A percentile compares a stretch with the other conserved stretches of the same genome.
These are phyloP conservation scores for Seminavis robusta DNA, from an alignment of 108 stramenopile species.

Conservation along the genomic window DNA sequence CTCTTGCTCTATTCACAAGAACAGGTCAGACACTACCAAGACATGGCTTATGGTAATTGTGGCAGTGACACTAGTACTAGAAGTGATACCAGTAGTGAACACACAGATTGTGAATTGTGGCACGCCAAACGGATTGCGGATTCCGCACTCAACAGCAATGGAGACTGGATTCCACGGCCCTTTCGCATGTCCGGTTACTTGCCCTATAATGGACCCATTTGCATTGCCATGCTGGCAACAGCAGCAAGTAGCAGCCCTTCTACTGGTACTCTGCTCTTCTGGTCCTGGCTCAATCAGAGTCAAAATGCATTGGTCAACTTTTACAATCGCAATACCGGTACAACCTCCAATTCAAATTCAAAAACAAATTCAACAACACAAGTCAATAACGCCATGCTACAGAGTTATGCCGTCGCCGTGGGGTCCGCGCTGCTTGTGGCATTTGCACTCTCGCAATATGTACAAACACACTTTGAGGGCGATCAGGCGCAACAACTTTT, in stretches of 20 bases:
- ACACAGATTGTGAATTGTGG: conserved; percentile 7
- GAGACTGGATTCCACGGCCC: no score
- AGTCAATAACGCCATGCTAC: no score
- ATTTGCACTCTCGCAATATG: conserved; percentile 16
- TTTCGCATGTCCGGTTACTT: conserved; percentile 65
- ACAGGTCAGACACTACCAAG: no score
- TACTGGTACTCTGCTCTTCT: conserved; percentile 39
- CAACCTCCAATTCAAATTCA: neutral
- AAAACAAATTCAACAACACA: conserved; percentile 8
- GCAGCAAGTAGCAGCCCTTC: no score
- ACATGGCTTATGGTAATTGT: no score
- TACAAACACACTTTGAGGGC: conserved; percentile 16
- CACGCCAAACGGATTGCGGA: conserved; percentile 12
- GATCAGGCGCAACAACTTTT: conserved; percentile 15
- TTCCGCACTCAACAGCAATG: conserved; percentile 50
- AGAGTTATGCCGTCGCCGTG: conserved; percentile 48
- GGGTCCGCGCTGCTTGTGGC: conserved; percentile 27
- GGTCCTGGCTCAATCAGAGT: conserved; percentile 68
- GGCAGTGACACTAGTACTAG: no score
- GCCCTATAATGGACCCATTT: conserved; percentile 57
- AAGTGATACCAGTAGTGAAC: no score
- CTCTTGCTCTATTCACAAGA: no score
- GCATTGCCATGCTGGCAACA: conserved; percentile 39
- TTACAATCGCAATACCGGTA: conserved; percentile 58
- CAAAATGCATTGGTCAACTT: conserved; percentile 72